Evolutionary conservation across 192 early-diverging fungal genomes (phyloP).

Genomic region (Lunasporangiospora selenospora): DNA sequence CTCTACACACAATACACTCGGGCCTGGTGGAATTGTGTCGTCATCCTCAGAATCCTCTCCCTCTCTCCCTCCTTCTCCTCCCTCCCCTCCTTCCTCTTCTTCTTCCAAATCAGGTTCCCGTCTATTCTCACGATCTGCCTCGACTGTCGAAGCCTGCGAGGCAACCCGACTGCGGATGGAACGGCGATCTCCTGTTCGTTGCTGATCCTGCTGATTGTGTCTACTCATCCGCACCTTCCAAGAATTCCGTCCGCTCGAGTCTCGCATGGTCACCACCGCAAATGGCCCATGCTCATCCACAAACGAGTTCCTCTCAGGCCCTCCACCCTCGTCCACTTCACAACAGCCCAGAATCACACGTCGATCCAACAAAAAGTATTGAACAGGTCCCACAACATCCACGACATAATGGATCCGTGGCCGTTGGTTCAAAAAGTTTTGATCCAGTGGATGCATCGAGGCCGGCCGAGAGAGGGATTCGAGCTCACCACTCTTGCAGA

Average conservation of each 20-base stretch:
- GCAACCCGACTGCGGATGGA: no score
- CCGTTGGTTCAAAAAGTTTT: no score
- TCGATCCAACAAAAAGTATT: constrained; percentile 75
- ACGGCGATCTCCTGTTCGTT: constrained; percentile 3
- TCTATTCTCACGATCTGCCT: no score
- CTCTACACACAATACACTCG: constrained; percentile 9
- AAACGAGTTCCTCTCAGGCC: not conserved
- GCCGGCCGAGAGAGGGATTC: no score
- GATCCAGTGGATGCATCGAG: no score
- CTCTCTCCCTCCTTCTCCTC: no score
- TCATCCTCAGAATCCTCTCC: no score
- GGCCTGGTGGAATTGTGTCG: no score
- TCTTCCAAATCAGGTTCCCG: no score
- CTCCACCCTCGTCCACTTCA: constrained; percentile 55
- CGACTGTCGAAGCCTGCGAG: no score
- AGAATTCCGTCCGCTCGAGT: constrained; percentile 73
- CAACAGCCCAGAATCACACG: constrained; percentile 70
- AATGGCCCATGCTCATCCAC: constrained; percentile 45
- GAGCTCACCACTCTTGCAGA: constrained; percentile 2
- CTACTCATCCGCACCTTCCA: constrained; percentile 61
- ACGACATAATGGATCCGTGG: not conserved
- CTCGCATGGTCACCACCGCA: constrained; percentile 67
- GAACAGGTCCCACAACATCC: constrained; percentile 52
- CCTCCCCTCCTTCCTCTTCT: no score
- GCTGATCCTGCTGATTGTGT: not conserved